Evolutionary conservation across 129 eudicot species (phyloP), one percentile per base, ranked within the genome.

Genomic region (Helichrysum umbraculigerum): DNA sequence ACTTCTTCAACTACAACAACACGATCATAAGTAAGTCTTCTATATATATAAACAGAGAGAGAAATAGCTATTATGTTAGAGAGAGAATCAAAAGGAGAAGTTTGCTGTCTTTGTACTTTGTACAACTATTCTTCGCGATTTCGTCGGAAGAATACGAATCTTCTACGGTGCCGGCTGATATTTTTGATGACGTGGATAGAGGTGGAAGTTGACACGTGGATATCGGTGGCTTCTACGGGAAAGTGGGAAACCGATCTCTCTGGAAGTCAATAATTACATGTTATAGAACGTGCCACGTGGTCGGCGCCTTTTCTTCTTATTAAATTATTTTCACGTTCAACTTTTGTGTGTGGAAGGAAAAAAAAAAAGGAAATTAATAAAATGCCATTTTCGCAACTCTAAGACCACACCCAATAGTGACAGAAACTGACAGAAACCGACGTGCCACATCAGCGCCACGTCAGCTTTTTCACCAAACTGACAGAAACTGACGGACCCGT

Each of bases 211-310:
- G 39, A 41, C 78, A 79, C 82, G 82, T 78, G 66, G 72, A 71
- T 71, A 62, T 51, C 72, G 77, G 82, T 47, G 73, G 47, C 67
- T 57, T 25, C 47, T 79, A 57, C 79, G 79, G 70, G 9, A 44
- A 66, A 51, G 69, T 51, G 14, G 78, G 64, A 74, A 25, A 33
- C 56, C 79, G 59, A 57, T 80, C 20, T 56, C 14, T 80, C 54
- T 54, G 75, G 79, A 66, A 30, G 67, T 41, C 62, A 80, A 80
- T 67, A 56, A 74, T 80, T 56, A 58, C 54, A 33, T 12, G 69
- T 4, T 66, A 41, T 17, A 61, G 57, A 73, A 73, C 83, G 83
- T 74, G 83, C 79, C 83, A 80, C 83, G 83, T 80, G 83, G 79
- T 57, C 71, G 70, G 79, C 29, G 74, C 34, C 41, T 25, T 34